These are phyloP conservation scores for Aspergillus saccharolyticus DNA, from an alignment of 495 filamentous ascomycete species.

Conservation along the genomic window DNA sequence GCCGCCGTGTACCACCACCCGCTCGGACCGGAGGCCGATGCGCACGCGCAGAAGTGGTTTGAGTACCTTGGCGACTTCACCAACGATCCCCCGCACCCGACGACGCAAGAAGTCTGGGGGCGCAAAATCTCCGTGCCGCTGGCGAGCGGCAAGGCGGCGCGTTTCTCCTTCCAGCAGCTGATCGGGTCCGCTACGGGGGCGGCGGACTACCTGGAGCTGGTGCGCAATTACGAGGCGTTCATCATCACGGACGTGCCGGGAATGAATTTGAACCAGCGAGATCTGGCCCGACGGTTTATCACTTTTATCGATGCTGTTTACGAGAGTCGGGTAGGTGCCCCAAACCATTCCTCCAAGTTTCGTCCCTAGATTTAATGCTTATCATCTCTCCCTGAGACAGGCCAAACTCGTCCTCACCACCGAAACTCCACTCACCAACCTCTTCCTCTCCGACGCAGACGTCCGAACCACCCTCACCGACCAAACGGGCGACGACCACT, in stretches of 20 bases:
- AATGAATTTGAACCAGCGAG: slow-evolving; percentile 81
- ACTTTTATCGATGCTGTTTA: slow-evolving; percentile 97
- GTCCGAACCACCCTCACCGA: slow-evolving; percentile 44
- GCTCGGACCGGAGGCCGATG: slow-evolving; percentile 67
- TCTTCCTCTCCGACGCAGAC: slow-evolving; percentile 85
- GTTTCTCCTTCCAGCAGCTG: slow-evolving; percentile 85
- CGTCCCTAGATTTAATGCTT: too few relatives aligned
- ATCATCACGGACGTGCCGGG: slow-evolving; percentile 86
- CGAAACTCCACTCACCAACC: slow-evolving; percentile 72
- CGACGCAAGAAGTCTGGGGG: slow-evolving; percentile 88
- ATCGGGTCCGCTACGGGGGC: slow-evolving; percentile 84
- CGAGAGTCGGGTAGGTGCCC: slow-evolving; percentile 56
- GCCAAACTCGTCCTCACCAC: slow-evolving; percentile 95
- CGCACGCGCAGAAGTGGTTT: slow-evolving; percentile 92
- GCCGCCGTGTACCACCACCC: slow-evolving; percentile 90
- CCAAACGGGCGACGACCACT: slow-evolving; percentile 33
- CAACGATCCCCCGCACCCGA: slow-evolving; percentile 67
- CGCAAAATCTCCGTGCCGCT: slow-evolving; percentile 79
- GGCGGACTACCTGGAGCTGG: slow-evolving; percentile 91
- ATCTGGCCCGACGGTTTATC: slow-evolving; percentile 88
- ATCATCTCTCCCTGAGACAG: slow-evolving; percentile 39
- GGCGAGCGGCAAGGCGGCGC: slow-evolving; percentile 81
- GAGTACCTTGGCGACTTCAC: slow-evolving; percentile 82
- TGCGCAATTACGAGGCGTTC: slow-evolving; percentile 85
- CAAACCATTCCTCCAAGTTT: too few relatives aligned